A percentile compares a stretch with the other conserved stretches of the same genome.
Conservation (phyloP, 768 basidiomycete genomes). For the Lentinus tigrinus region DNA sequence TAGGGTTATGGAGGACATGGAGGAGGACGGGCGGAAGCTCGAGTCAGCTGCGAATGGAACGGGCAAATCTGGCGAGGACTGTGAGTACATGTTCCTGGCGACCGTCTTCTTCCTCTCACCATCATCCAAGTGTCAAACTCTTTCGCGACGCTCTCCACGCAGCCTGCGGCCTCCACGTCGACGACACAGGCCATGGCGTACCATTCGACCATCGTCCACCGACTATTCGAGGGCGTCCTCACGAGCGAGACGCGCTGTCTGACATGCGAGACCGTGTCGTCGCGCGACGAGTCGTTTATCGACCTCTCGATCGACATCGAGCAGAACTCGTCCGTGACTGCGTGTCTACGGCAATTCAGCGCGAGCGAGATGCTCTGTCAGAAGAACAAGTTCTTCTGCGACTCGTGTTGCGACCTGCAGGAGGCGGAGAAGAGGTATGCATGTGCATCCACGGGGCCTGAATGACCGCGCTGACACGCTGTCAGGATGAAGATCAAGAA, state of each 20-base stretch:
- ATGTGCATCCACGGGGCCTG: background rate
- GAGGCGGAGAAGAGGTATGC: constrained; percentile 95
- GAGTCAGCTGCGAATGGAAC: constrained; percentile 5
- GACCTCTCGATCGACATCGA: constrained; percentile 99
- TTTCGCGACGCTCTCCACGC: constrained; percentile 49
- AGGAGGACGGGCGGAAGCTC: constrained; percentile 49
- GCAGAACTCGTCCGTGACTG: constrained; percentile 94
- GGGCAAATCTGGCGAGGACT: constrained; percentile 47
- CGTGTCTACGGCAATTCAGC: constrained; percentile 94
- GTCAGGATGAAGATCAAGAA: constrained; percentile 97
- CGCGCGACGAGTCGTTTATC: constrained; percentile 93
- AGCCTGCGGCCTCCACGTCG: constrained; percentile 45
- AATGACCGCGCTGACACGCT: background rate
- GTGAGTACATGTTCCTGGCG: constrained; percentile 45
- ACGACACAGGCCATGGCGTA: constrained; percentile 28
- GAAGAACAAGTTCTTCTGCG: constrained; percentile 98
- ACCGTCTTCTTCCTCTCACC: constrained; percentile 1
- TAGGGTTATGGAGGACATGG: constrained; percentile 89
- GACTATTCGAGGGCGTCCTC: constrained; percentile 87
- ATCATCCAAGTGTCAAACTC: constrained; percentile 61
- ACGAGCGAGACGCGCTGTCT: constrained; percentile 98
- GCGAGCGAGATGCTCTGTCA: constrained; percentile 98
- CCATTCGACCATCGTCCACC: constrained; percentile 77
- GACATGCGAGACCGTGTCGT: constrained; percentile 92
- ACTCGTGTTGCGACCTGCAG: constrained; percentile 93